A percentile compares a stretch with the other conserved stretches of the same genome.
phyloP scores from a whole-genome alignment of 1,139 yeast species.

The Tardiomyces blankii region DNA sequence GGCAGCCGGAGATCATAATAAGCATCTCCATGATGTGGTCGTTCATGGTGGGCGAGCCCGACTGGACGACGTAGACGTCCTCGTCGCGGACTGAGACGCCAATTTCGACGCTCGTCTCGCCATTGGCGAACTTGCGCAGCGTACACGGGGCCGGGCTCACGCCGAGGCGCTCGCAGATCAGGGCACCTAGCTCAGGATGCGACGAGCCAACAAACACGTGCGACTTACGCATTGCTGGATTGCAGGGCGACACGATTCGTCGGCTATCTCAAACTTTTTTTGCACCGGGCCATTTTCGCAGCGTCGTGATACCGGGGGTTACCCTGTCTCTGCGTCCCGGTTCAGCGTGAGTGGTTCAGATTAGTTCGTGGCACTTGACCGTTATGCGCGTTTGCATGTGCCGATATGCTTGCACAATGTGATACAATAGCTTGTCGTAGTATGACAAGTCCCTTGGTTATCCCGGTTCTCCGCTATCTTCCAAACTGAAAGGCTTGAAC shows the following conservation, averaged over 20 bases:
- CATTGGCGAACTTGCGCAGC: constrained; percentile 83
- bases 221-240: constrained; percentile 71
- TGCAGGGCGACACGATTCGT: neutral
- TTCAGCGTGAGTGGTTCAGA: too few relatives aligned
- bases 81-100: constrained; percentile 94
- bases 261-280: constrained; percentile 1
- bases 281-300: too few relatives aligned
- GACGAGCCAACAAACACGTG: constrained; percentile 94
- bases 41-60: constrained; percentile 81
- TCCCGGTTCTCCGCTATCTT: too few relatives aligned
- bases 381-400: too few relatives aligned
- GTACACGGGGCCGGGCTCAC: constrained; percentile 95
- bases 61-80: constrained; percentile 91
- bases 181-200: constrained; percentile 85
- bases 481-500: too few relatives aligned
- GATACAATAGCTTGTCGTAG: too few relatives aligned
- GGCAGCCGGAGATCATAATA: constrained; percentile 87
- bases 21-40: constrained; percentile 95
- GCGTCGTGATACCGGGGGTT: too few relatives aligned
- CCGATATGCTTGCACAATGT: too few relatives aligned
- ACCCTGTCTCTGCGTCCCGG: too few relatives aligned
- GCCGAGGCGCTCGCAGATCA: constrained; percentile 84
- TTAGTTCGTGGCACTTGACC: too few relatives aligned
- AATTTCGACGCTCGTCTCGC: constrained; percentile 93
- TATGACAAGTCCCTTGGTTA: too few relatives aligned